Evolutionary conservation across 2,329 filamentous ascomycete genomes (phyloP).

Genomic region (Fusarium redolens): DNA sequence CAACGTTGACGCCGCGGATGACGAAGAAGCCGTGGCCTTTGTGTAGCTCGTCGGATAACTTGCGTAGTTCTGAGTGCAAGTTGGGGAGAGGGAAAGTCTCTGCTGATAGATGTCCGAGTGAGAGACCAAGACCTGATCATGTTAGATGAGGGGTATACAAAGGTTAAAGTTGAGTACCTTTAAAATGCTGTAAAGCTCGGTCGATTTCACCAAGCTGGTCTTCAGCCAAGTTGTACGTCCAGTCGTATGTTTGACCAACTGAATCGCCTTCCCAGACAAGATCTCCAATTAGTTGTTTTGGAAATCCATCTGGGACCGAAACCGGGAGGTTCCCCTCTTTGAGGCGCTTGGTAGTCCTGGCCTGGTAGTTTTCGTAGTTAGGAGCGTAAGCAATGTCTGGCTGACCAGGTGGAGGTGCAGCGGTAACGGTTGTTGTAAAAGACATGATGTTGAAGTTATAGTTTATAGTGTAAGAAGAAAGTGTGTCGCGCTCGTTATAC

Average conservation of each 20-base stretch:
- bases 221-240: constrained; percentile 8
- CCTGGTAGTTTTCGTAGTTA: constrained; percentile 18
- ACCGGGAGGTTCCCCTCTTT: neutral
- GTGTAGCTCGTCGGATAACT: constrained; percentile 66
- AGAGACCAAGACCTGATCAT: constrained; percentile 1
- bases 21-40: constrained; percentile 70
- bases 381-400: constrained; percentile 30
- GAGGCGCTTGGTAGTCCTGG: neutral
- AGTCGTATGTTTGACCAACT: constrained; percentile 15
- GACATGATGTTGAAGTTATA: neutral
- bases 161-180: neutral
- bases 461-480: neutral
- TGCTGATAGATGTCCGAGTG: constrained; percentile 51
- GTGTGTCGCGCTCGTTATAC: neutral
- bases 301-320: constrained; percentile 15
- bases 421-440: constrained; percentile 8
- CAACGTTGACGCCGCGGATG: constrained; percentile 66
- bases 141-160: neutral
- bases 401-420: constrained; percentile 21
- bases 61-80: constrained; percentile 61
- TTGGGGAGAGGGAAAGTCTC: constrained; percentile 67
- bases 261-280: constrained; percentile 31
- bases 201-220: constrained; percentile 20
- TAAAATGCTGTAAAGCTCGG: constrained; percentile 16
- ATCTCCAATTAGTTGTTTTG: constrained; percentile 4